Conservation (phyloP, 495 filamentous ascomycete species). For the Filosporella fistucella region DNA sequence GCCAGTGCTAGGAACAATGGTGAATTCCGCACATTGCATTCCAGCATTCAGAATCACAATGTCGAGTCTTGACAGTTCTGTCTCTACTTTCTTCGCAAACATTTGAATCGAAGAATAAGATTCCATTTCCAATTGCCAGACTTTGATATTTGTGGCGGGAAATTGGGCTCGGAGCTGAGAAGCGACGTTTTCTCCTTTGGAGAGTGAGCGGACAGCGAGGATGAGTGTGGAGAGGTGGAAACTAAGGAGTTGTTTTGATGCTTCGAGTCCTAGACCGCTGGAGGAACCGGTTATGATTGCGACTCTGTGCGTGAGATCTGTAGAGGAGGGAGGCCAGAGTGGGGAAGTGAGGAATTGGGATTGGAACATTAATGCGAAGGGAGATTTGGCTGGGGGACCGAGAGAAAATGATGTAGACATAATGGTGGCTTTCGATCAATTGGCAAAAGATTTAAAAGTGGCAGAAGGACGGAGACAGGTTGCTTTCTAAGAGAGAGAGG, state of each 20-base stretch:
- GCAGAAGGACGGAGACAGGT: too few relatives aligned
- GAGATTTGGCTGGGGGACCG: too few relatives aligned
- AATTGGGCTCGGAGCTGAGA: neutral
- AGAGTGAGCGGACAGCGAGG: neutral
- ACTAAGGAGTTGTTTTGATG: neutral
- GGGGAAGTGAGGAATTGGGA: too few relatives aligned
- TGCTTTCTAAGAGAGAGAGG: too few relatives aligned
- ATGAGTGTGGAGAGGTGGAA: conserved; percentile 1
- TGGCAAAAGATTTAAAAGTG: too few relatives aligned
- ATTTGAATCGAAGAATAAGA: conserved; percentile 38
- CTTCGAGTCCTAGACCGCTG: conserved; percentile 24
- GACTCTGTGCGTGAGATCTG: too few relatives aligned
- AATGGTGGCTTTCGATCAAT: too few relatives aligned
- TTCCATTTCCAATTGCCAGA: conserved; percentile 47
- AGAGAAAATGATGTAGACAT: too few relatives aligned
- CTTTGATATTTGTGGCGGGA: conserved; percentile 31
- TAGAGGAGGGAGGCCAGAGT: too few relatives aligned
- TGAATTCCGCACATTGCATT: conserved; percentile 26
- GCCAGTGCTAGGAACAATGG: conserved; percentile 29
- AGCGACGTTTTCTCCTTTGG: neutral
- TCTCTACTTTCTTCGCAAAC: conserved; percentile 32
- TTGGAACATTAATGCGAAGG: too few relatives aligned
- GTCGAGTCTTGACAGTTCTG: conserved; percentile 30
- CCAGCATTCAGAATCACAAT: conserved; percentile 50
- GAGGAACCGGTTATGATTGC: too few relatives aligned